These are phyloP conservation scores for Marchantia paleacea DNA, from an alignment of 225 moss, liverwort and hornwort species.

Conservation along the genomic window DNA sequence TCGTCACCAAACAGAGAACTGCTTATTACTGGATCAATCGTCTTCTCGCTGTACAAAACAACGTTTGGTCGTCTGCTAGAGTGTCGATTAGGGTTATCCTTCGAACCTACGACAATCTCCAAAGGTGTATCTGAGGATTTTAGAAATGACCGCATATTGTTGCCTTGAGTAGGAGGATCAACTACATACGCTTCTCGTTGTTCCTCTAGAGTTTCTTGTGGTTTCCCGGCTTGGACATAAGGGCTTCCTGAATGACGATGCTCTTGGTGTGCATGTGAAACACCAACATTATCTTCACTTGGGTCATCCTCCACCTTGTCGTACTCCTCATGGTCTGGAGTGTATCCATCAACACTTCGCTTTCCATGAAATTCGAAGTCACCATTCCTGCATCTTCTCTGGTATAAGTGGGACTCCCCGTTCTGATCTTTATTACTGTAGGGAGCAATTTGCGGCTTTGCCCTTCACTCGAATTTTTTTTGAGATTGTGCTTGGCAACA, in stretches of 20 bases:
- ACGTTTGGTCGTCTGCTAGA: background rate
- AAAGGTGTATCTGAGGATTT: background rate
- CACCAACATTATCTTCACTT: background rate
- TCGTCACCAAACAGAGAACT: conserved; percentile 17
- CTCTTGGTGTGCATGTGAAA: background rate
- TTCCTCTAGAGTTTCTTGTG: background rate
- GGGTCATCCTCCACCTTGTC: background rate
- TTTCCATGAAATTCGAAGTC: background rate
- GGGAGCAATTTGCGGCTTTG: background rate
- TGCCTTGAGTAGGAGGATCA: background rate
- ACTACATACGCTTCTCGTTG: background rate
- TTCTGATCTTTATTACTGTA: background rate
- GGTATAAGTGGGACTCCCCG: background rate
- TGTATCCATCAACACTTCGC: conserved; percentile 11
- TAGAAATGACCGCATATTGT: background rate
- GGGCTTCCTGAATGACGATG: background rate
- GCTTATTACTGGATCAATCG: background rate
- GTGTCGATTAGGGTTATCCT: conserved; percentile 16
- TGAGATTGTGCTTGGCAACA: background rate
- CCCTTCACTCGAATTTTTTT: background rate
- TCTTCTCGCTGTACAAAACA: background rate
- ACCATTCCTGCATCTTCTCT: conserved; percentile 15
- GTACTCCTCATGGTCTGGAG: conserved; percentile 20
- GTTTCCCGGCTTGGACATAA: background rate
- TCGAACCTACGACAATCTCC: conserved; percentile 11